Percentiles rank a stretch among this genome's conserved stretches.
phyloP scores from a whole-genome alignment of 495 filamentous ascomycete species.

The Penicillium crystallinum region DNA sequence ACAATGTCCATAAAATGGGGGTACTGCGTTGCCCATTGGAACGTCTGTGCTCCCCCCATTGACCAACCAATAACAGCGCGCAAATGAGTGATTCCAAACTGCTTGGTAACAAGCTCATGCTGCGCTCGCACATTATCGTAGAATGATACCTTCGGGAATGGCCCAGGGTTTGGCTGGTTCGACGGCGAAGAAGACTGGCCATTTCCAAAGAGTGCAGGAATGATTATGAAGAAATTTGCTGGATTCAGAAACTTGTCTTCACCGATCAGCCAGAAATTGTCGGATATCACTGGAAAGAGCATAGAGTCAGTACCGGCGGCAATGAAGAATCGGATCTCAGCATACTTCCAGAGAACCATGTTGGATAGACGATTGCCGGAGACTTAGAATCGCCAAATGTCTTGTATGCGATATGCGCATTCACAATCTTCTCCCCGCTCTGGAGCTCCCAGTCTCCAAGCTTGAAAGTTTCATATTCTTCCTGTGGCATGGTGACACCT shows the following conservation, averaged over 20 bases:
- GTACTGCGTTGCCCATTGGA: constrained; percentile 68
- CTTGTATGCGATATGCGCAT: constrained; percentile 64
- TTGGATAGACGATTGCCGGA: constrained; percentile 67
- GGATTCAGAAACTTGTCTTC: constrained; percentile 57
- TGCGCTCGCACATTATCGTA: constrained; percentile 70
- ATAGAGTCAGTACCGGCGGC: not conserved
- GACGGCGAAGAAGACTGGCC: constrained; percentile 68
- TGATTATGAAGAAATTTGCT: constrained; percentile 61
- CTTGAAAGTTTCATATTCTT: constrained; percentile 46
- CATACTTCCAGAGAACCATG: constrained; percentile 62
- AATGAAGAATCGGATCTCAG: not conserved
- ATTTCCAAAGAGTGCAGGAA: constrained; percentile 68
- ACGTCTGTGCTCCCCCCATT: constrained; percentile 65
- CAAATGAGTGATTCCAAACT: constrained; percentile 56
- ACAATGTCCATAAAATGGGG: constrained; percentile 63
- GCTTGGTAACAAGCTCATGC: constrained; percentile 57
- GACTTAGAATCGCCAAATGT: constrained; percentile 57
- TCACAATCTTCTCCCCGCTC: constrained; percentile 48
- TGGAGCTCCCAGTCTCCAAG: constrained; percentile 61
- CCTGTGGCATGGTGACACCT: constrained; percentile 24
- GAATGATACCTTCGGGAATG: constrained; percentile 58
- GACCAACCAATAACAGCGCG: constrained; percentile 63
- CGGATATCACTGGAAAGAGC: constrained; percentile 42
- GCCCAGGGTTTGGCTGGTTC: constrained; percentile 47
- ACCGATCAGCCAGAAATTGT: constrained; percentile 64